A percentile compares a stretch with the other conserved stretches of the same genome.
phyloP scores from a whole-genome alignment of 495 filamentous ascomycete genomes.

The Xylaria telfairii region DNA sequence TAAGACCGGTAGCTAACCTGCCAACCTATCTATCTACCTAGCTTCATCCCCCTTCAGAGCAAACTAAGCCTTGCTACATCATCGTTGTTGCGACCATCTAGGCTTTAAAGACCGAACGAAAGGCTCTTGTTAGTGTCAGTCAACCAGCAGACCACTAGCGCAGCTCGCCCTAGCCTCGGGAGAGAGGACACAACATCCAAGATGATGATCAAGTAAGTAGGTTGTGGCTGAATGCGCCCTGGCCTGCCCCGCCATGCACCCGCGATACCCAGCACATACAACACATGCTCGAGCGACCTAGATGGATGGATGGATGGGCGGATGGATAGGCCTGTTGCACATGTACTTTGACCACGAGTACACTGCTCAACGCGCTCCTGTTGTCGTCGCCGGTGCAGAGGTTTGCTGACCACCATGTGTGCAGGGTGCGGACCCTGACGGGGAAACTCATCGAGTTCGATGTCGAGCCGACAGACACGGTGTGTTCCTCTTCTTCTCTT shows the following conservation, averaged over 20 bases:
- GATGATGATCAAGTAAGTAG: conserved; percentile 60
- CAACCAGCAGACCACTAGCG: not conserved
- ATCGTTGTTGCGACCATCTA: not conserved
- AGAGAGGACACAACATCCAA: conserved; percentile 32
- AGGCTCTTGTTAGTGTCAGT: not conserved
- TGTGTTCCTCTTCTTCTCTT: conserved; percentile 43
- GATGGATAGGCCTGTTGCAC: too few relatives aligned
- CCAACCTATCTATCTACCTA: not conserved
- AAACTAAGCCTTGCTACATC: not conserved
- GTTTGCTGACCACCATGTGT: conserved; percentile 2
- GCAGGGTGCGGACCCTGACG: conserved; percentile 93
- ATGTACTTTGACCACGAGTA: not conserved
- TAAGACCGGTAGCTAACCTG: not conserved
- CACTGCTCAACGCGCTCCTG: not conserved
- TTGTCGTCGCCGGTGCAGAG: not conserved
- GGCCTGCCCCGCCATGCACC: conserved; percentile 10
- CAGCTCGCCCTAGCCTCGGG: not conserved
- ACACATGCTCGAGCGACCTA: not conserved
- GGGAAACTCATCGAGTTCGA: conserved; percentile 99
- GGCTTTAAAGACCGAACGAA: not conserved
- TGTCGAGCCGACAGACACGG: conserved; percentile 90
- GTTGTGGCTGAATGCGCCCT: conserved; percentile 29
- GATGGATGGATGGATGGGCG: too few relatives aligned
- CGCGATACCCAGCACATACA: conserved; percentile 18
- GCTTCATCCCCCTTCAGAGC: not conserved